Evolutionary conservation across 495 filamentous ascomycete species (phyloP), one percentile per base, ranked within the genome.

Genomic region (Tuber melanosporum): DNA sequence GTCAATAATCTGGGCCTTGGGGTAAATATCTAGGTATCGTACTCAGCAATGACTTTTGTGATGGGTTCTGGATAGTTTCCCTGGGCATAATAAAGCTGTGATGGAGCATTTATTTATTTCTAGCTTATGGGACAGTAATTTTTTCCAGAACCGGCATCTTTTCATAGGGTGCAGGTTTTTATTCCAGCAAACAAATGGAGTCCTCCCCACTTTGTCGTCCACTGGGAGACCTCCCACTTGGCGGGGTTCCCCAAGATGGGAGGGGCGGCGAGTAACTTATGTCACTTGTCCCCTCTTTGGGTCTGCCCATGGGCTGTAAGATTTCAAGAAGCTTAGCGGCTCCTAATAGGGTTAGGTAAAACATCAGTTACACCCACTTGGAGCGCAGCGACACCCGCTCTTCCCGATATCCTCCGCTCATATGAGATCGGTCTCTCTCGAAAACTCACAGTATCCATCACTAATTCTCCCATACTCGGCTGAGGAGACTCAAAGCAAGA

Each of bases 81-180:
- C 57, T 17, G 32, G 14, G 26, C 3, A 66, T 17, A 36, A 36
- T 32, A 66, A 36, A 66, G 57, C 26, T 66, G 15, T 66, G 57
- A 26, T 66, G 57, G 57, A 66, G 57, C 32, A 66, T 36, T 66
- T 66, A 66, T 66, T 66, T 66, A 66, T 66, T 66, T 66, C 57
- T 66, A 66, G 32, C 12, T 36, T 36, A 36, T 36, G 26, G 57
- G 57, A 66, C 14, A 66, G 57, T 19, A 36, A 66, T 36, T 36
- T 66, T 66, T 36, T 26, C 52, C 14, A 66, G 57, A 66, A 66
- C 57, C 14, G 57, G 26, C 32, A 36, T 36, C 52, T 62, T 26
- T 62, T 26, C 57, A 66, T 66, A 66, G 57, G 57, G n/a, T 2
- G 26, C 26, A 66, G 57, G 0, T 66, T 66, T 66, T 66, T 36